Evolutionary conservation across 2,329 filamentous ascomycete genomes (phyloP), one percentile per base, ranked within the genome.

Genomic region (Bipolaris cookei): DNA sequence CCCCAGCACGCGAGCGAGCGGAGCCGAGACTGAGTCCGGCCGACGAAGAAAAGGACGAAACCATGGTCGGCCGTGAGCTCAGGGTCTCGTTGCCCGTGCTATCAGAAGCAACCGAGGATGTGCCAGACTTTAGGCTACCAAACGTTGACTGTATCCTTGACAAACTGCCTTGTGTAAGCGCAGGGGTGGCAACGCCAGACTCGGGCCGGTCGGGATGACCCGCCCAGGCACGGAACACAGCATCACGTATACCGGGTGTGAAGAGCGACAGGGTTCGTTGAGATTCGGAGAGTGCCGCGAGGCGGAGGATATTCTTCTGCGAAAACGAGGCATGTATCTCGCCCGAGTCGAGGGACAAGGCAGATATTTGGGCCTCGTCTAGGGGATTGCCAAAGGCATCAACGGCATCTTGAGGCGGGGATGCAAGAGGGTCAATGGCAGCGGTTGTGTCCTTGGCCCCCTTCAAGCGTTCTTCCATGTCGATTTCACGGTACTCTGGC

Each of bases 311-410:
- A 68, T 97, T 98, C 83, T 96, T 97, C 72, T 97, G 92, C 0
- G 94, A 98, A 75, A 99, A 98, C 5, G 96, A 84, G 0, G 92
- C 92, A 74, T 96, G 92, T 18, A 90, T 86, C 72, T 97, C 93
- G 6, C 89, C 84, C 3, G 89, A 88, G 63, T 97, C 91, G 7
- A 97, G 81, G 0, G 90, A 89, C 51, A 97, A 80, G 3, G 89
- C 87, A 0, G 91, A 90, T 52, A 94, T 88, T 62, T 92, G 86
- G 48, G 86, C 87, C 8, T 89, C 84, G 67, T 93, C 90, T 49
- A 96, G 77, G 2, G 89, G 83, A 68, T 92, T 91, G 47, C 91
- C 92, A 54, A 89, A 86, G 2, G 87, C 84, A 77, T 97, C 92
- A 13, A 96, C 89, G 1, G 91, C 89, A 72, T 96, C 91, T 65